A percentile compares a stretch with the other conserved stretches of the same genome.
These are phyloP conservation scores for Anaeramoeba ignava DNA, from an alignment of 78 protist genomes.

Conservation along the genomic window DNA sequence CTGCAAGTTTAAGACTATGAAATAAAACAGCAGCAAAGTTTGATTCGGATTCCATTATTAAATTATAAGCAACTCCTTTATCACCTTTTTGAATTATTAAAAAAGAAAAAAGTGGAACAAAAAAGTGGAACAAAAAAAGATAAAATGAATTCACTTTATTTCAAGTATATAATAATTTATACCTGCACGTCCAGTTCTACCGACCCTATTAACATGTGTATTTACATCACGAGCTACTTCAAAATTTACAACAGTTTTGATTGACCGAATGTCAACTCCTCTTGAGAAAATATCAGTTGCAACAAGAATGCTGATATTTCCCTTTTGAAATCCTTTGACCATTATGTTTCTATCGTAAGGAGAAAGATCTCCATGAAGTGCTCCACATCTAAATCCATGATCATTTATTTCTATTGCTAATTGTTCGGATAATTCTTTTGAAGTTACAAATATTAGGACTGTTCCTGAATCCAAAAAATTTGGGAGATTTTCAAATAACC, in stretches of 20 bases:
- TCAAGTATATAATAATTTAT: no score
- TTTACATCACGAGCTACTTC: background rate
- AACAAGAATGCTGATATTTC: background rate
- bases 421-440: background rate
- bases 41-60: no score
- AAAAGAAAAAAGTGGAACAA: no score
- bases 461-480: background rate
- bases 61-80: no score
- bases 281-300: background rate
- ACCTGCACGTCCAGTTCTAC: background rate
- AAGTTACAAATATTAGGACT: background rate
- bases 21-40: no score
- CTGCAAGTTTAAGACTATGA: no score
- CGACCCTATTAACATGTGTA: background rate
- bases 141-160: no score
- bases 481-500: background rate
- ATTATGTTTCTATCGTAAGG: background rate
- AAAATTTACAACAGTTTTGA: background rate
- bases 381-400: background rate
- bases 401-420: background rate
- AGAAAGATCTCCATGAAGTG: background rate
- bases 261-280: background rate
- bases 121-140: no score
- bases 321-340: background rate
- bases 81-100: no score